Conservation (phyloP, 345 rosid genomes). For the Angophora floribunda region DNA sequence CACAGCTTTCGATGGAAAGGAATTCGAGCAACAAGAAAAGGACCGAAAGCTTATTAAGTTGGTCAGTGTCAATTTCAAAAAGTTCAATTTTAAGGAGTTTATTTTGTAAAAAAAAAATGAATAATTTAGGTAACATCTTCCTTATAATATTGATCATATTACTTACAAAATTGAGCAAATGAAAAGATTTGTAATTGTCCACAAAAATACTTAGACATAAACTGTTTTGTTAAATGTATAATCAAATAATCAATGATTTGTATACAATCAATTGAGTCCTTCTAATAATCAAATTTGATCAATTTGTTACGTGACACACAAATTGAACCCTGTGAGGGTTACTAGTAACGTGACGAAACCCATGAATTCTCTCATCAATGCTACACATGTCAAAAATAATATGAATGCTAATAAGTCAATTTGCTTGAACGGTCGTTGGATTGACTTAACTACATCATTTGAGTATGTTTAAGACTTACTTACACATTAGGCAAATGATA, state of each 20-base stretch:
- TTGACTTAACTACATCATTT: neutral
- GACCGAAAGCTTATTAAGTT: too few species aligned
- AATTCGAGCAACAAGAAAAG: neutral
- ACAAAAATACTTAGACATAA: too few species aligned
- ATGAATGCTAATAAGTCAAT: neutral
- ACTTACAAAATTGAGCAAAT: too few species aligned
- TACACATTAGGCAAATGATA: neutral
- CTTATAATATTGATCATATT: accelerated
- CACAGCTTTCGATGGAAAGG: neutral
- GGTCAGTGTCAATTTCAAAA: too few species aligned
- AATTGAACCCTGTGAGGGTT: neutral
- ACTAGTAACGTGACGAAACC: neutral
- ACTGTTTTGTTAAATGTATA: too few species aligned
- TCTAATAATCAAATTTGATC: too few species aligned
- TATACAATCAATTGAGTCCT: too few species aligned
- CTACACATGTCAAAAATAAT: neutral
- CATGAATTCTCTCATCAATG: neutral
- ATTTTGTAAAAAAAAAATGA: too few species aligned
- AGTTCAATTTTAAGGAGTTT: neutral
- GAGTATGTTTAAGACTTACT: neutral
- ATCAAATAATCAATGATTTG: too few species aligned
- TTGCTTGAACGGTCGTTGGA: accelerated
- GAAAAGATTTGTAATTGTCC: too few species aligned
- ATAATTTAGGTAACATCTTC: too few species aligned
- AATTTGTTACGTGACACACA: too few species aligned